Conservation (phyloP, 2,329 filamentous ascomycete species). For the Xenoacremonium recifei region DNA sequence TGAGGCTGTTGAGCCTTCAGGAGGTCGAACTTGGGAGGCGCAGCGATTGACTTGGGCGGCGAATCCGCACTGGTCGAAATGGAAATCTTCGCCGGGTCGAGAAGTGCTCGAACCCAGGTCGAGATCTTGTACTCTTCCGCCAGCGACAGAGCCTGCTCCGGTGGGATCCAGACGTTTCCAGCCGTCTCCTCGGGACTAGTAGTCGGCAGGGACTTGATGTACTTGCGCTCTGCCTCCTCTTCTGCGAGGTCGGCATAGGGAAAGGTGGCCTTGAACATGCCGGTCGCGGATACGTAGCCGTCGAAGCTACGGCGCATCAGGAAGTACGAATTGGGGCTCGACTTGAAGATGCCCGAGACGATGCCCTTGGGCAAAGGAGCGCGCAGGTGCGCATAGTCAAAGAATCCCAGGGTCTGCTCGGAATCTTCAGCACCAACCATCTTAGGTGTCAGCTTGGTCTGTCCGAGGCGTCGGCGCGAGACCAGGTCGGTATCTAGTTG, state of each 20-base stretch:
- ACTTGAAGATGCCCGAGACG: slow-evolving; percentile 88
- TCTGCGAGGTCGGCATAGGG: slow-evolving; percentile 72
- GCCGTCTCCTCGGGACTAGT: slow-evolving; percentile 91
- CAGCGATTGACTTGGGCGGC: slow-evolving; percentile 71
- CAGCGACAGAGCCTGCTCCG: slow-evolving; percentile 74
- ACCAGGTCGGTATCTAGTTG: slow-evolving; percentile 69
- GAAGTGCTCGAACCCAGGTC: slow-evolving; percentile 86
- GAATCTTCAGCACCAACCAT: slow-evolving; percentile 73
- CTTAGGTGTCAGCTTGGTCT: slow-evolving; percentile 86
- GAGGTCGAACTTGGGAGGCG: slow-evolving; percentile 77
- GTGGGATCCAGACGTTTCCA: slow-evolving; percentile 94
- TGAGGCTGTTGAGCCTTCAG: slow-evolving; percentile 41
- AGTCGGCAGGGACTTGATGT: slow-evolving; percentile 77
- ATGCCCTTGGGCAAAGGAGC: slow-evolving; percentile 91
- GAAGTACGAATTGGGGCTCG: slow-evolving; percentile 90
- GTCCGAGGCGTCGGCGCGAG: slow-evolving; percentile 81
- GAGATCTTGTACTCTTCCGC: slow-evolving; percentile 84
- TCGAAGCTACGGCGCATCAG: slow-evolving; percentile 89
- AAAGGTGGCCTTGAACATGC: slow-evolving; percentile 91
- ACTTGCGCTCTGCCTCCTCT: slow-evolving; percentile 74
- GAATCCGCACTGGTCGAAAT: slow-evolving; percentile 59
- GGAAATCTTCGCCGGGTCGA: slow-evolving; percentile 80
- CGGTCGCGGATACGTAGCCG: slow-evolving; percentile 80
- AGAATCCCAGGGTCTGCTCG: slow-evolving; percentile 74
- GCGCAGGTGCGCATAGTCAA: slow-evolving; percentile 94